phyloP scores from a whole-genome alignment of 257 asterid genomes.

The Solanum verrucosum region DNA sequence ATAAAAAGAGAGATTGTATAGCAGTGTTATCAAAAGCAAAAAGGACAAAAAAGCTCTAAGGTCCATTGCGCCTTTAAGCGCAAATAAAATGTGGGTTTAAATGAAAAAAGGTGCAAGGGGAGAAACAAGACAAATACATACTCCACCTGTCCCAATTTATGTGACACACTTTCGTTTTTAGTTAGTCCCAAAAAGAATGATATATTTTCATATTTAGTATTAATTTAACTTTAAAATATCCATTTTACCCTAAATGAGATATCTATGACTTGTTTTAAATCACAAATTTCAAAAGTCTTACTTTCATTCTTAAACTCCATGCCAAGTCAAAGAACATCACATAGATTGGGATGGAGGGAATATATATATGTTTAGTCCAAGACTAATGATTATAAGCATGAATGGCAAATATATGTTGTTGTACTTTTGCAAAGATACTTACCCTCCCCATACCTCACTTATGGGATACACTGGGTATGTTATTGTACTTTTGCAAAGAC shows the following conservation, averaged over 20 bases:
- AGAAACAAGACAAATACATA: neutral
- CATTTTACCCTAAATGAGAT: neutral
- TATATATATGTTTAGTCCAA: too few relatives aligned
- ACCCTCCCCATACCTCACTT: neutral
- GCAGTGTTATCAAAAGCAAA: neutral
- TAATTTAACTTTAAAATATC: neutral
- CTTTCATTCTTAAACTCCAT: too few relatives aligned
- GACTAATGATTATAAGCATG: neutral
- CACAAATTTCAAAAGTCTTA: neutral
- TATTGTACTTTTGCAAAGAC: neutral
- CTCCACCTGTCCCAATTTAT: neutral
- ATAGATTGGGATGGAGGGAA: neutral
- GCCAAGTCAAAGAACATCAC: neutral
- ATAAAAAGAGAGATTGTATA: neutral
- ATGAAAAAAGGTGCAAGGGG: neutral
- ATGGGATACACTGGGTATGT: neutral
- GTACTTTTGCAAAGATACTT: neutral
- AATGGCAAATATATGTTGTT: too few relatives aligned
- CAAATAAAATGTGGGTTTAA: neutral
- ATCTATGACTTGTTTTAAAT: neutral
- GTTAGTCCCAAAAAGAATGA: neutral
- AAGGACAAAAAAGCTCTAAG: neutral
- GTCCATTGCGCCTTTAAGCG: neutral
- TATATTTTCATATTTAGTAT: too few relatives aligned
- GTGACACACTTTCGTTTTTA: neutral